These are phyloP conservation scores for Metarhizium anisopliae DNA, from an alignment of 2,329 filamentous ascomycete genomes.

Conservation along the genomic window DNA sequence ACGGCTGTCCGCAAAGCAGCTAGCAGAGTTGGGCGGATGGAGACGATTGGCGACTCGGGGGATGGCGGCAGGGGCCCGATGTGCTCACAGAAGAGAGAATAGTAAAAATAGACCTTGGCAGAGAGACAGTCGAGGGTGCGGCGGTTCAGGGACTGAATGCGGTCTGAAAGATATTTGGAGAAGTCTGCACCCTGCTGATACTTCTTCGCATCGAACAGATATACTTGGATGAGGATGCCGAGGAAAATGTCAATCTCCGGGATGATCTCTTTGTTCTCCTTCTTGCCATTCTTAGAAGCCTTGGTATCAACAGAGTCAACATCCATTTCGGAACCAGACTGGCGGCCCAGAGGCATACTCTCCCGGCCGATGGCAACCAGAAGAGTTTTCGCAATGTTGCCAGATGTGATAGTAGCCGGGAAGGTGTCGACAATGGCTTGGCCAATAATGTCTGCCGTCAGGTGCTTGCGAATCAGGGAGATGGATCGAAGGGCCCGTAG, in stretches of 20 bases:
- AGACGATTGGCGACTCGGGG: slow-evolving; percentile 75
- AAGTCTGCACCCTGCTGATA: slow-evolving; percentile 75
- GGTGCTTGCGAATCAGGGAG: slow-evolving; percentile 86
- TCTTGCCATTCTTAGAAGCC: slow-evolving; percentile 50
- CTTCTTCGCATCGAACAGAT: slow-evolving; percentile 78
- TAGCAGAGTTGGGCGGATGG: slow-evolving; percentile 77
- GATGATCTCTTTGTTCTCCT: slow-evolving; percentile 65
- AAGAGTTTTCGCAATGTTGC: slow-evolving; percentile 58
- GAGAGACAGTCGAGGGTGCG: slow-evolving; percentile 89
- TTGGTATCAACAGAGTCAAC: slow-evolving; percentile 54
- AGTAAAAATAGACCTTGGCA: slow-evolving; percentile 97
- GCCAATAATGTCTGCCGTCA: slow-evolving; percentile 72
- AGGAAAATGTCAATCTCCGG: slow-evolving; percentile 87
- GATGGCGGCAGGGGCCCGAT: slow-evolving; percentile 81
- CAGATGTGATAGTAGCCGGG: slow-evolving; percentile 50
- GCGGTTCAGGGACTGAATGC: slow-evolving; percentile 82
- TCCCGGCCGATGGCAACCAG: slow-evolving; percentile 61
- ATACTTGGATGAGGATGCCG: slow-evolving; percentile 77
- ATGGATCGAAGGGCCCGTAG: slow-evolving; percentile 90
- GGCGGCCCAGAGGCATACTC: slow-evolving; percentile 51
- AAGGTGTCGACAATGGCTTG: slow-evolving; percentile 78
- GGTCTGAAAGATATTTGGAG: slow-evolving; percentile 73
- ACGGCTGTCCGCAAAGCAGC: slow-evolving; percentile 90
- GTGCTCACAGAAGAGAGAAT: slow-evolving; percentile 89
- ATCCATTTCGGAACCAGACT: slow-evolving; percentile 59